Base-by-base conservation (phyloP, 306 rosid species). In the Pyrus betulifolia region DNA sequence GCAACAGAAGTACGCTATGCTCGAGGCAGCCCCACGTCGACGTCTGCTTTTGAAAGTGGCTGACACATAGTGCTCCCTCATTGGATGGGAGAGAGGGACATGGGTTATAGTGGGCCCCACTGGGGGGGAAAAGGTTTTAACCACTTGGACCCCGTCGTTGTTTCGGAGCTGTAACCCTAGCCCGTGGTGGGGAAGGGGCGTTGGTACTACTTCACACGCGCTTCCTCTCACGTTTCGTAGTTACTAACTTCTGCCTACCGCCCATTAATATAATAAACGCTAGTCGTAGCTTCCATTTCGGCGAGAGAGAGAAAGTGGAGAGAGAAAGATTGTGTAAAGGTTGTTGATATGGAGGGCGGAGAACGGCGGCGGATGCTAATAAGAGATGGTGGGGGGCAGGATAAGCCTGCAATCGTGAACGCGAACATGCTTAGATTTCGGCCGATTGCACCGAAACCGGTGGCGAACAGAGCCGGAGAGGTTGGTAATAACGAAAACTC, bases 361-460 rank as follows among this genome's bases (percentile, higher is more conserved):
- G 82, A 78, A 4, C 59, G 69, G 55, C 52, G 82, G 73, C 44
- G 72, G 30, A 58, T 60, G 69, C 8, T 23, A 8, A 72, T 84
- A 59, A 80, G 69, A 64, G 67, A 28, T 11, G 76, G 19, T 8
- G 76, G 63, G 27, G 76, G 6, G 65, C 61, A 65, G 62, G 85
- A 79, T 52, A 81, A 59, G 75, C 12, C 76, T 67, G 52, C 70
- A 5, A 23, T 81, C 1, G 33, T 83, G 57, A 73, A 83, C 27
- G 82, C 59, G 46, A 63, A 52, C 62, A 80, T 82, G 93, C 82
- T 78, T 19, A 84, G 88, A 76, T 89, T 89, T 86, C 86, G 91
- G n/a, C 90, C 93, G 71, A 89, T 89, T 44, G 93, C 91, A 7
- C 93, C 93, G 6, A 89, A 87, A 64, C 91, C 93, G 1, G 80